phyloP scores from a whole-genome alignment of 345 rosid species.

The Capsella bursapastoris region DNA sequence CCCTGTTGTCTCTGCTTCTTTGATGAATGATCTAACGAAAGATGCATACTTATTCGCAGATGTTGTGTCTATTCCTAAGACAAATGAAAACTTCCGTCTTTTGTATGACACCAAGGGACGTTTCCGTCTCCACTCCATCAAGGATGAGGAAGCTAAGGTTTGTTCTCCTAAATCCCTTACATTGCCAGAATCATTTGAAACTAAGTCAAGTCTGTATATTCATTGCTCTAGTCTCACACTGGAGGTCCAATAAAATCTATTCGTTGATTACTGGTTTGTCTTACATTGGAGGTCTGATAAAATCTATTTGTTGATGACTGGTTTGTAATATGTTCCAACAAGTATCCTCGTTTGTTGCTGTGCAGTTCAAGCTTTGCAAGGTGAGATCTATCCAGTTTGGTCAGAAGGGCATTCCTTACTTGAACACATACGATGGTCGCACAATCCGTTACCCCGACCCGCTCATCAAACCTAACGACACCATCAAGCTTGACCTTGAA shows the following conservation, averaged over 20 bases:
- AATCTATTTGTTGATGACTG: not conserved
- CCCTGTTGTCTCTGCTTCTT: not conserved
- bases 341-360: conserved; percentile 50
- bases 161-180: conserved; percentile 57
- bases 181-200: not conserved
- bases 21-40: not conserved
- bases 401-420: conserved; percentile 71
- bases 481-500: conserved; percentile 74
- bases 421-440: conserved; percentile 60
- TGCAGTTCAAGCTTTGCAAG: conserved; percentile 84
- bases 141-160: conserved; percentile 58
- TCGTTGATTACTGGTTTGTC: not conserved
- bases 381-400: conserved; percentile 69
- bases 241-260: not conserved
- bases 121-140: conserved; percentile 39
- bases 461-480: conserved; percentile 78
- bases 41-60: conserved; percentile 38
- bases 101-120: conserved; percentile 58
- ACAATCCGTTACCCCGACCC: conserved; percentile 41
- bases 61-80: conserved; percentile 83
- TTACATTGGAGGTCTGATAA: not conserved
- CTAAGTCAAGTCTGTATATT: not conserved
- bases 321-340: not conserved
- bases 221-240: not conserved
- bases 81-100: conserved; percentile 74